phyloP scores from a whole-genome alignment of 106 monocot genomes.

The Triglochin maritima region DNA sequence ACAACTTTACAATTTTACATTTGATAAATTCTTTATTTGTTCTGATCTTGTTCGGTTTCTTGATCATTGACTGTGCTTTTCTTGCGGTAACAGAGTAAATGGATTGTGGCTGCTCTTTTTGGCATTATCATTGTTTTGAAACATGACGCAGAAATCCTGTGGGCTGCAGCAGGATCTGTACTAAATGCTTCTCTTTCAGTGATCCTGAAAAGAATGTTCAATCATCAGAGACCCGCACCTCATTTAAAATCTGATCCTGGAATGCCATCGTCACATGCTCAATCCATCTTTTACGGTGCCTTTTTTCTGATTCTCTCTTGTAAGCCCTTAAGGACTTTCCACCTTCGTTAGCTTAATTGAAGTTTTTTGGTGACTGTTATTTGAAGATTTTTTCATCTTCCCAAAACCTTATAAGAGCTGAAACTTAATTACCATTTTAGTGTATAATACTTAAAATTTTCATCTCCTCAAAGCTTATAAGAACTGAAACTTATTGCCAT shows the following conservation, averaged over 20 bases:
- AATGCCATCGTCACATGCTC: slow-evolving; percentile 97
- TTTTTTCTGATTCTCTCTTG: slow-evolving; percentile 43
- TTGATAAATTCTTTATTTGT: background rate
- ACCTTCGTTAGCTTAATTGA: background rate
- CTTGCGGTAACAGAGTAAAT: slow-evolving; percentile 64
- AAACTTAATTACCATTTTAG: too few species aligned
- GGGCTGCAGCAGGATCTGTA: slow-evolving; percentile 60
- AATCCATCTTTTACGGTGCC: slow-evolving; percentile 69
- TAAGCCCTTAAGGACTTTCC: slow-evolving; percentile 17
- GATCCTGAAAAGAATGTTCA: slow-evolving; percentile 52
- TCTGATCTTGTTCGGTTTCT: background rate
- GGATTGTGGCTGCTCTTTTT: slow-evolving; percentile 55
- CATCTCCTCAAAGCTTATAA: too few species aligned
- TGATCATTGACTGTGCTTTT: background rate
- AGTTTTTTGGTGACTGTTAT: background rate
- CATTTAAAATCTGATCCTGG: slow-evolving; percentile 81
- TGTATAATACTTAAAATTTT: too few species aligned
- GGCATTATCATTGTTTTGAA: slow-evolving; percentile 58
- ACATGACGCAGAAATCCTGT: slow-evolving; percentile 76
- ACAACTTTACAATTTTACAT: background rate
- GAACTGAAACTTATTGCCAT: too few species aligned
- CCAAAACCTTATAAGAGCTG: too few species aligned
- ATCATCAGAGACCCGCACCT: slow-evolving; percentile 65
- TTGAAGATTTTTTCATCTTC: too few species aligned
- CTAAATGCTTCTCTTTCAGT: slow-evolving; percentile 53